A percentile compares a stretch with the other conserved stretches of the same genome.
Conservation (phyloP, 2,329 filamentous ascomycete genomes). For the Arachnopeziza araneosa region DNA sequence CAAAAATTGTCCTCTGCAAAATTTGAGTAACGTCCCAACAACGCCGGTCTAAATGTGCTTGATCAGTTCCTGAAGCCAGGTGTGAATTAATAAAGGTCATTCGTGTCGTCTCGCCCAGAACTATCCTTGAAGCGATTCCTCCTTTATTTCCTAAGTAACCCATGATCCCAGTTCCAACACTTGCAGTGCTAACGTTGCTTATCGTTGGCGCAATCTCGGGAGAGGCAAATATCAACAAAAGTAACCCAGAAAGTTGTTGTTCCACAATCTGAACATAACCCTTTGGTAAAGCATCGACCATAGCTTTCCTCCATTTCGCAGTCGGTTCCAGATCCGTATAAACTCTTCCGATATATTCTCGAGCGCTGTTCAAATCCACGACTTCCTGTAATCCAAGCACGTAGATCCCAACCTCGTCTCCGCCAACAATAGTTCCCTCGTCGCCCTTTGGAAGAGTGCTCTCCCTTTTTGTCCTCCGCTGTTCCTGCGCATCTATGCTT, state of each 20-base stretch:
- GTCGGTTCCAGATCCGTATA: slow-evolving; percentile 68
- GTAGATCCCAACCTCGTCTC: slow-evolving; percentile 78
- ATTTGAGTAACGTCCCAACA: slow-evolving; percentile 86
- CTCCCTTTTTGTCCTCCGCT: slow-evolving; percentile 36
- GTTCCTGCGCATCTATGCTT: slow-evolving; percentile 42
- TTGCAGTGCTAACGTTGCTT: slow-evolving; percentile 74
- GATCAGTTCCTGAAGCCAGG: slow-evolving; percentile 79
- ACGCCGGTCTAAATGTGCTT: slow-evolving; percentile 69
- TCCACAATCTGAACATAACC: slow-evolving; percentile 74
- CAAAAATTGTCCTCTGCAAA: slow-evolving; percentile 68
- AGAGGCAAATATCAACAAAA: slow-evolving; percentile 81
- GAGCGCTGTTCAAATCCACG: slow-evolving; percentile 74
- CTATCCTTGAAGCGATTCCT: slow-evolving; percentile 71
- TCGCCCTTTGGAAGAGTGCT: slow-evolving; percentile 40
- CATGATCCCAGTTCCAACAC: slow-evolving; percentile 82
- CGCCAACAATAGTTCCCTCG: slow-evolving; percentile 41
- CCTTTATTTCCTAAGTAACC: slow-evolving; percentile 98
- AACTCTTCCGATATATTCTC: slow-evolving; percentile 66
- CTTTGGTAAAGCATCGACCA: slow-evolving; percentile 66
- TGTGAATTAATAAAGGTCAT: slow-evolving; percentile 90
- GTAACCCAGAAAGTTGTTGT: slow-evolving; percentile 80
- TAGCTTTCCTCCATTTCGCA: slow-evolving; percentile 73
- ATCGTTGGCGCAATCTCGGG: slow-evolving; percentile 68
- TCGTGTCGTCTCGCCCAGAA: slow-evolving; percentile 84
- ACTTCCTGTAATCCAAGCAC: slow-evolving; percentile 89